Evolutionary conservation across 495 filamentous ascomycete genomes (phyloP).

Genomic region (Lophium mytilinum): DNA sequence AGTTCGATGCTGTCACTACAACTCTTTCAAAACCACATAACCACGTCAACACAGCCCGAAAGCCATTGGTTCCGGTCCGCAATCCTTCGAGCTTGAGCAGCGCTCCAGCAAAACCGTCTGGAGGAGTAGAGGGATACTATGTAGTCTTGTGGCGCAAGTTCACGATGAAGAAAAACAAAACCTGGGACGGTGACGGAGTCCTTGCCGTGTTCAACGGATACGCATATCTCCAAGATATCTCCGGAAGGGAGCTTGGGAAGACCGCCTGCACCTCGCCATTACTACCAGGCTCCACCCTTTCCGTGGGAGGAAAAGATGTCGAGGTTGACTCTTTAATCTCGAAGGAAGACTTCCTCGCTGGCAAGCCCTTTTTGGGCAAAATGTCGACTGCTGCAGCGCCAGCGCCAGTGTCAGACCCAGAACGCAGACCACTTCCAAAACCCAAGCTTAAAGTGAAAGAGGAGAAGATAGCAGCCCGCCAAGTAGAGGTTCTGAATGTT

Average conservation of each 20-base stretch:
- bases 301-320: conserved; percentile 63
- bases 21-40: not conserved
- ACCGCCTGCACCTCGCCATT: conserved; percentile 46
- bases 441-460: conserved; percentile 19
- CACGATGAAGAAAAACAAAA: conserved; percentile 75
- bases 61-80: conserved; percentile 38
- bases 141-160: conserved; percentile 69
- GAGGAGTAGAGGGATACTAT: conserved; percentile 46
- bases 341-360: conserved; percentile 56
- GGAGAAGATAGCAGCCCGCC: conserved; percentile 17
- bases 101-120: conserved; percentile 3
- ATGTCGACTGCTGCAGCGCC: conserved; percentile 20
- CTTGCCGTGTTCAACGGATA: conserved; percentile 50
- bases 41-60: conserved; percentile 20
- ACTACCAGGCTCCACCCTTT: conserved; percentile 54
- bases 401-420: not conserved
- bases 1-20: not conserved
- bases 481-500: conserved; percentile 16
- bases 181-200: conserved; percentile 79
- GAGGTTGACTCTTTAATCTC: conserved; percentile 61
- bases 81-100: conserved; percentile 27
- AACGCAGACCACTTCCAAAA: not conserved
- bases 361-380: conserved; percentile 41
- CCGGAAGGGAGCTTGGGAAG: conserved; percentile 61
- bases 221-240: conserved; percentile 55